A percentile compares a stretch with the other conserved stretches of the same genome.
Conservation (phyloP, 202 grass and related monocot genomes). For the Panicum hallii region DNA sequence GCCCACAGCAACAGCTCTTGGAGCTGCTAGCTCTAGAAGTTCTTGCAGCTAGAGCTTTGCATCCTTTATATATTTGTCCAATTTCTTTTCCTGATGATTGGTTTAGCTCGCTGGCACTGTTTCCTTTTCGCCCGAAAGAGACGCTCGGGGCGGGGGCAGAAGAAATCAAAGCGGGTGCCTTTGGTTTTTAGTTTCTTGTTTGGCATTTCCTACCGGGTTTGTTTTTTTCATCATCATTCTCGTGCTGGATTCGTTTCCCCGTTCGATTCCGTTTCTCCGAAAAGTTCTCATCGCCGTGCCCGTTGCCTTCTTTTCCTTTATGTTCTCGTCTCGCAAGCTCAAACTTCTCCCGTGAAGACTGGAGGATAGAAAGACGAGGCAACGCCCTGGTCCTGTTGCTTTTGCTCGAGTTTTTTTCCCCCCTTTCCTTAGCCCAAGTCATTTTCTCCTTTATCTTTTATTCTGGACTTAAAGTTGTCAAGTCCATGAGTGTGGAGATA, state of each 20-base stretch:
- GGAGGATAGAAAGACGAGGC: slow-evolving; percentile 29
- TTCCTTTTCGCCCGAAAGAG: slow-evolving; percentile 2
- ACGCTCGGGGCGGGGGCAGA: not conserved
- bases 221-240: not conserved
- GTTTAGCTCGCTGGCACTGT: not conserved
- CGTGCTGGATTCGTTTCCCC: slow-evolving; percentile 13
- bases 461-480: slow-evolving; percentile 2
- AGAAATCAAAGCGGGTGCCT: slow-evolving; percentile 42
- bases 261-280: slow-evolving; percentile 17
- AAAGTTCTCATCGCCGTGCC: slow-evolving; percentile 38
- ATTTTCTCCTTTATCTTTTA: slow-evolving; percentile 34
- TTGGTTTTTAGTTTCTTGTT: not conserved
- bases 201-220: not conserved
- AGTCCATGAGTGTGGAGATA: not conserved
- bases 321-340: not conserved
- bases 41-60: no score
- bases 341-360: slow-evolving; percentile 28
- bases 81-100: no score
- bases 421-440: not conserved
- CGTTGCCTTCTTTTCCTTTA: slow-evolving; percentile 27
- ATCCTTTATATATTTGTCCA: no score
- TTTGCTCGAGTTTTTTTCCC: not conserved
- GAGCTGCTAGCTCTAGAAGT: no score
- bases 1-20: no score
- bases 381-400: slow-evolving; percentile 34